phyloP scores from a whole-genome alignment of 169 alveolate species.

The Cryptosporidium andersoni region DNA sequence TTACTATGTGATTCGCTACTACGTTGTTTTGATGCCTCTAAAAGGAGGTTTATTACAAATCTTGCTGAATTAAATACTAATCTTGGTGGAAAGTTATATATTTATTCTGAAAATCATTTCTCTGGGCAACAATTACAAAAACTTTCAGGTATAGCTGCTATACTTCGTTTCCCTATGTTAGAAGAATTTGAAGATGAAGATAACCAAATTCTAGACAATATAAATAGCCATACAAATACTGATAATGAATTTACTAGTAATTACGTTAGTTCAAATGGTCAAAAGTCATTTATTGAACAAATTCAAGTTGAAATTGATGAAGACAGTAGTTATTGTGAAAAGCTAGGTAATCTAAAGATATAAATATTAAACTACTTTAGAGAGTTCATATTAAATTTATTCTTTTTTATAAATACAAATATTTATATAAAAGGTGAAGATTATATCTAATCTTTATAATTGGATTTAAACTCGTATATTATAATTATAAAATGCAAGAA shows the following conservation, averaged over 20 bases:
- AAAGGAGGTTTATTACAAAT: slow-evolving; percentile 15
- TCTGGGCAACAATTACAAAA: slow-evolving; percentile 46
- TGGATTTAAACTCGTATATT: no score
- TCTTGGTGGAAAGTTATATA: slow-evolving; percentile 38
- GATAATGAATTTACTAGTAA: not conserved
- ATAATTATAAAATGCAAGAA: no score
- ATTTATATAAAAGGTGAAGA: no score
- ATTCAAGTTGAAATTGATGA: no score
- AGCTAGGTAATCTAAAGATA: no score
- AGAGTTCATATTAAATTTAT: not conserved
- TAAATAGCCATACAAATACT: not conserved
- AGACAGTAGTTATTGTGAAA: no score
- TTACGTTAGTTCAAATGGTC: no score
- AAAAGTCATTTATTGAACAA: no score
- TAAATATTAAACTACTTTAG: no score
- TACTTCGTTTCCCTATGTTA: slow-evolving; percentile 22
- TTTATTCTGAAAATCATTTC: slow-evolving; percentile 33
- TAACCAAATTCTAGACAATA: not conserved
- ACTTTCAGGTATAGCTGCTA: slow-evolving; percentile 64
- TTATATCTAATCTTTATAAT: no score
- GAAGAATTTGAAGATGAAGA: not conserved
- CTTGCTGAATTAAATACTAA: slow-evolving; percentile 25
- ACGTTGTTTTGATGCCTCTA: not conserved
- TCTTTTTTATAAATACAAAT: no score
- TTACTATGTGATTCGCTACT: slow-evolving; percentile 15